phyloP scores from a whole-genome alignment of 1,284 basidiomycete species.

The Dichomitus squalens region DNA sequence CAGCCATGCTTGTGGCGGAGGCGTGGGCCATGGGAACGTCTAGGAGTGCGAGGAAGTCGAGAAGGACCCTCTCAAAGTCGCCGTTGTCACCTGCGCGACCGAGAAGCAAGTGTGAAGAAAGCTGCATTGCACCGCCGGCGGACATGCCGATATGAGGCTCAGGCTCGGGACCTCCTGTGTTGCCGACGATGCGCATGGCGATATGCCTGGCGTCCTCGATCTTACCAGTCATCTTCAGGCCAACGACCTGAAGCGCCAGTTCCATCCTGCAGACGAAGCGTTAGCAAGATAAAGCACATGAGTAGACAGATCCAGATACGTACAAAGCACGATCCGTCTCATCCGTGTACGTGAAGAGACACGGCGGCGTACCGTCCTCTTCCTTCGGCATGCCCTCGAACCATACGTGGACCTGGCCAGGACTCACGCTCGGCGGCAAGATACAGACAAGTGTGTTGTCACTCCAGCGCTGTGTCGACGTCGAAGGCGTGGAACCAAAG shows the following conservation, averaged over 20 bases:
- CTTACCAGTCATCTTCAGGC: slow-evolving; percentile 95
- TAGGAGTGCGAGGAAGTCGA: slow-evolving; percentile 78
- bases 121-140: slow-evolving; percentile 53
- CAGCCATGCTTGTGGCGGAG: slow-evolving; percentile 43
- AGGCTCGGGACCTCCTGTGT: slow-evolving; percentile 50
- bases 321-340: slow-evolving; percentile 86
- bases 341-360: slow-evolving; percentile 88
- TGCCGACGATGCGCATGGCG: slow-evolving; percentile 82
- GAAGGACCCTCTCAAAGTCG: slow-evolving; percentile 76
- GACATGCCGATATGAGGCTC: slow-evolving; percentile 39
- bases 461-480: slow-evolving; percentile 89
- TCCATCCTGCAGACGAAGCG: slow-evolving; percentile 72
- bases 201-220: slow-evolving; percentile 92
- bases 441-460: slow-evolving; percentile 94
- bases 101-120: slow-evolving; percentile 53
- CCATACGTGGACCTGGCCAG: slow-evolving; percentile 92
- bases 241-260: slow-evolving; percentile 91
- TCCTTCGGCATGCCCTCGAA: slow-evolving; percentile 73
- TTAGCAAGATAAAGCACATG: slow-evolving; percentile 5
- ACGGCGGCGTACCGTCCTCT: slow-evolving; percentile 55
- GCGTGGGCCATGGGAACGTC: slow-evolving; percentile 53
- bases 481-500: slow-evolving; percentile 86
- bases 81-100: slow-evolving; percentile 52
- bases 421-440: slow-evolving; percentile 79
- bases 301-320: slow-evolving; percentile 36